A percentile compares a stretch with the other conserved stretches of the same genome.
phyloP scores from a whole-genome alignment of 106 monocot genomes.

The Acorus gramineus region DNA sequence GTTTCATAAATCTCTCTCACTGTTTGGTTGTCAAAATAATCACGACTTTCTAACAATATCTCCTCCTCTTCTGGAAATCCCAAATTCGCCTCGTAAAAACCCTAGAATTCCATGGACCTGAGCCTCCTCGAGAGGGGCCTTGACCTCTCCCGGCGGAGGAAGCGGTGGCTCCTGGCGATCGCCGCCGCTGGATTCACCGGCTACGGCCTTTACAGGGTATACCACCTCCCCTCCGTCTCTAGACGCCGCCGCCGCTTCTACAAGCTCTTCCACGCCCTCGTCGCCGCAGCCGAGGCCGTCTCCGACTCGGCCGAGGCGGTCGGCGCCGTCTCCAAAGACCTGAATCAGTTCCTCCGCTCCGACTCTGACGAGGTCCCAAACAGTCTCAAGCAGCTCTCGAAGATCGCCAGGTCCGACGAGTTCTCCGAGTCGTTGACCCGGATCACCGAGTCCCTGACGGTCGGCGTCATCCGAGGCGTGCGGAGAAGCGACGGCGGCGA shows the following conservation, averaged over 20 bases:
- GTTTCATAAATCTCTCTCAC: too few species aligned
- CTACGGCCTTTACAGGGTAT: constrained; percentile 34
- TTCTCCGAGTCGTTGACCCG: constrained; percentile 33
- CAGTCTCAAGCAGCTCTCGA: constrained; percentile 40
- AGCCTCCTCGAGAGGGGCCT: neutral
- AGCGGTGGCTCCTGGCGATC: constrained; percentile 23
- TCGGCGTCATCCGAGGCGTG: constrained; percentile 30
- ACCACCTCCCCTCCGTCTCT: constrained; percentile 35
- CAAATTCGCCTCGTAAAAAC: too few species aligned
- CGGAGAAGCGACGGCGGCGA: neutral
- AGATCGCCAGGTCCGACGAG: constrained; percentile 45
- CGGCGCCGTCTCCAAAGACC: constrained; percentile 40
- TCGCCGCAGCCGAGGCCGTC: constrained; percentile 32
- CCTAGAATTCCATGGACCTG: too few species aligned
- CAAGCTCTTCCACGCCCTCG: constrained; percentile 28
- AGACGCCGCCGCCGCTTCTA: constrained; percentile 18
- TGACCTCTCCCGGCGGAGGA: constrained; percentile 22
- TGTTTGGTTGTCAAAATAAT: too few species aligned
- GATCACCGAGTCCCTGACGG: constrained; percentile 43
- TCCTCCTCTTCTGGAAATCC: too few species aligned
- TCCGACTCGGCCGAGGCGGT: constrained; percentile 37
- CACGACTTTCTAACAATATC: too few species aligned
- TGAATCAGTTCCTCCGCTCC: constrained; percentile 51
- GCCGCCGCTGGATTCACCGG: constrained; percentile 29
- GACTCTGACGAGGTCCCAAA: constrained; percentile 50